A percentile compares a stretch with the other conserved stretches of the same genome.
Evolutionary conservation across 345 rosid genomes (phyloP).

Genomic region (Camelina neglecta): DNA sequence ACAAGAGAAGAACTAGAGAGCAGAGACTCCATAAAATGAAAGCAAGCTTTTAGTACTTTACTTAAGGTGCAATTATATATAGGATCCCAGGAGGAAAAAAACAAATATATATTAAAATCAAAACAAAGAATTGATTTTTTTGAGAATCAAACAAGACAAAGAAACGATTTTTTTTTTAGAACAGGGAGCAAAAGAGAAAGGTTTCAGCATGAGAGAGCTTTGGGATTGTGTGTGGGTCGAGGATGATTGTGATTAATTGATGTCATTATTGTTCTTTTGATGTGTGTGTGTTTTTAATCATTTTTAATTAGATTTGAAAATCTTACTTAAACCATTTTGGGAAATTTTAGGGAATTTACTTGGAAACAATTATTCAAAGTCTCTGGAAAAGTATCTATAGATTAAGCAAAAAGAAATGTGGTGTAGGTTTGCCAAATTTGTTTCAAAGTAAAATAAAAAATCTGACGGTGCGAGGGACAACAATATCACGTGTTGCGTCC

Average conservation of each 20-base stretch:
- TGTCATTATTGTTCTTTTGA: conserved; percentile 9
- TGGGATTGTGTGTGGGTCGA: neutral
- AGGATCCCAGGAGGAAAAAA: neutral
- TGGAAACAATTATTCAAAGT: neutral
- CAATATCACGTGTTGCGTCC: conserved; percentile 27
- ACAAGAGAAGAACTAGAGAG: conserved; percentile 48
- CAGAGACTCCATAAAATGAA: conserved; percentile 59
- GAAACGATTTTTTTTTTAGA: conserved; percentile 24
- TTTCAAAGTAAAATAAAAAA: neutral
- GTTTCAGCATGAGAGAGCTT: neutral
- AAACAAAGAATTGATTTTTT: conserved; percentile 8
- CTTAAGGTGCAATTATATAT: neutral
- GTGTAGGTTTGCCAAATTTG: conserved; percentile 36
- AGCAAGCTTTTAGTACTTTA: neutral
- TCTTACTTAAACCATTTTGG: neutral
- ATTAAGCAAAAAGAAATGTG: conserved; percentile 26
- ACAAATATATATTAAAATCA: neutral
- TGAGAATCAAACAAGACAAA: conserved; percentile 1
- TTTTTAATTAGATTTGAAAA: neutral
- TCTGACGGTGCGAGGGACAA: neutral
- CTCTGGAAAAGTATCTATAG: neutral
- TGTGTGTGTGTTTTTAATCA: neutral
- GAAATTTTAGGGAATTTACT: neutral
- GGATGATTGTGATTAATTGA: neutral
- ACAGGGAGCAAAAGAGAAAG: neutral